Evolutionary conservation across 495 filamentous ascomycete species (phyloP), one percentile per base, ranked within the genome.

Genomic region (Amphirosellinia nigrospora): DNA sequence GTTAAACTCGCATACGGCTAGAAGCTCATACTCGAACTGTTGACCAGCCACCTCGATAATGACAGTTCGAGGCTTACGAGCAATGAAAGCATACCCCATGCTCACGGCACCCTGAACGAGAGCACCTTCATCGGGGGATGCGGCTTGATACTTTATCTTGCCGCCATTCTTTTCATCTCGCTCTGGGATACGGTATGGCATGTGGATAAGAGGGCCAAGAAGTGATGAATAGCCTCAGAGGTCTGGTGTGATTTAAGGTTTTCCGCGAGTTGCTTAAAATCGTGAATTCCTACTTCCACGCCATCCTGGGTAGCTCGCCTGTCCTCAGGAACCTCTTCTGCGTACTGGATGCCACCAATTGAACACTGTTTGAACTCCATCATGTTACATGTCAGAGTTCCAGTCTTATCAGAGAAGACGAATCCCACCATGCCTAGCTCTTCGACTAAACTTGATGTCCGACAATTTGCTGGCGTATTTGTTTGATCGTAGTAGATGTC

Each of bases 331-430:
- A 98, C 90, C 59, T 96, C 94, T 66, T 96, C 94, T 10, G 92
- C 92, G 76, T 99, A 99, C 80, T 96, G 94, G 68, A 98, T 90
- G 32, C 96, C 96, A 21, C 88, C 92, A 74, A 99, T 98, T 4
- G 92, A 91, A 72, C 92, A 96, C 79, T 97, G 93, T 79, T 93
- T 94, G 79, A 98, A 99, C 79, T 98, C 96, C 96, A 99, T 99
- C 88, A 92, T 89, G 79, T 99, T 99, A 82, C 94, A 97, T 32
- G 96, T 99, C 74, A 99, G 82, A n/a, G 96, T 99, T 41, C 96
- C 96, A 8, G 96, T 99, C 84, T 99, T 99, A 81, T 99, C 96
- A 3, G 94, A 97, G 79, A 99, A 99, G 62, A 98, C 95, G 76
- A 96, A 99, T 74, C 98, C 96, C 68, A 99, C 96, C 85, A 98